Conservation (phyloP, 352 stramenopile species). For the Blastocystis sp. region DNA sequence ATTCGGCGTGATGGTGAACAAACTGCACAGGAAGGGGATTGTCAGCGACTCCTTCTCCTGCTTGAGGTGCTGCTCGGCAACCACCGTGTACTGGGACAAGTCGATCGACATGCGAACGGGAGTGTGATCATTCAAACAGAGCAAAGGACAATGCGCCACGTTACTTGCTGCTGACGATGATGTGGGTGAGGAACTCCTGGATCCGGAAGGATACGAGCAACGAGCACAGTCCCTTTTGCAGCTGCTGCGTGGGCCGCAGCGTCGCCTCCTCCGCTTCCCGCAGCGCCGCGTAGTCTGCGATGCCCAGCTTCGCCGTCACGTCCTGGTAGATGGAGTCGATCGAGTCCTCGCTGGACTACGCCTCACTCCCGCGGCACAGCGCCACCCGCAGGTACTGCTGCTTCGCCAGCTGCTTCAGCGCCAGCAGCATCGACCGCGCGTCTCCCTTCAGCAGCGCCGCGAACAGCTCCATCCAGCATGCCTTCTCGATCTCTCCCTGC, state of each 20-base stretch:
- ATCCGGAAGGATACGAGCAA: neutral
- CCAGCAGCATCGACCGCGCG: constrained; percentile 15
- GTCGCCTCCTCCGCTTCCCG: neutral
- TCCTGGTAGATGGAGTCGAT: constrained; percentile 16
- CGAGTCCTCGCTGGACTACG: constrained; percentile 1
- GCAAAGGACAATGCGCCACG: neutral
- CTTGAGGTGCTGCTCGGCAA: neutral
- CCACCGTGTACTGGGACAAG: constrained; percentile 28
- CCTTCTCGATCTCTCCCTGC: constrained; percentile 65
- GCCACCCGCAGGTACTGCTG: constrained; percentile 43
- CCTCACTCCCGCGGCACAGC: neutral
- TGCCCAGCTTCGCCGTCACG: neutral
- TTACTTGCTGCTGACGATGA: constrained; percentile 14
- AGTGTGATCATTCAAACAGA: neutral
- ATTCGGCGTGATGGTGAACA: constrained; percentile 24
- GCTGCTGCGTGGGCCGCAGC: neutral
- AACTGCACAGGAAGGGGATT: constrained; percentile 49
- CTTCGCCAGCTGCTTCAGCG: constrained; percentile 36
- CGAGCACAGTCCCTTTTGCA: neutral
- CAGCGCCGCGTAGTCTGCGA: neutral
- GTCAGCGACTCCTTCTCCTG: constrained; percentile 25
- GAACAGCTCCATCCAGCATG: constrained; percentile 44
- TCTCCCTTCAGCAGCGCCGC: constrained; percentile 18
- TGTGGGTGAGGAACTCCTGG: constrained; percentile 14
- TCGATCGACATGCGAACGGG: constrained; percentile 9